Base-by-base conservation (phyloP, 1,284 basidiomycete genomes). In the Wallemia hederae region DNA sequence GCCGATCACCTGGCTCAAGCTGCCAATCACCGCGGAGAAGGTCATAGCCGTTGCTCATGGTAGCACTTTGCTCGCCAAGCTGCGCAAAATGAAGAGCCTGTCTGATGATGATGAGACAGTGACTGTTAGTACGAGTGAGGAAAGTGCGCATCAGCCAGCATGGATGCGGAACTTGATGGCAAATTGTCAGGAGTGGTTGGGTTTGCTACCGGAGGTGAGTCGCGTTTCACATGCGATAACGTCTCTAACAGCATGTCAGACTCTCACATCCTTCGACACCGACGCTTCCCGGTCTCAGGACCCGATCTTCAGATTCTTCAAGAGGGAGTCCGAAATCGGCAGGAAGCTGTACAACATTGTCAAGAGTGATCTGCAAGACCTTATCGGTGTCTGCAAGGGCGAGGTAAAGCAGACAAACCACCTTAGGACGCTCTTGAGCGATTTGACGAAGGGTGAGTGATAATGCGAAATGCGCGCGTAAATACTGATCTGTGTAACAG, bases 381-480 rank as follows among this genome's bases (percentile, higher is more conserved):
- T 94, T 28, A 77, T 83, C 64, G 79, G 80, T 66, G 86, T 92
- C 56, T 91, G 87, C 71, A 77, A 80, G 64, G 90, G 89, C 61
- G 78, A 78, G 64, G 73, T 88, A 62, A 94, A 92, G 74, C 91
- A 92, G 71, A 94, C 90, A 1, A 96, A 94, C 69, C 87, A 92
- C 67, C 74, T 92, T 27, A 83, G 90, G 39, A 80, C 78, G 1
- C 74, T 94, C 33, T 83, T 92, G 79, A 85, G 84, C 65, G 78
- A 82, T 55, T 72, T 94, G 62, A 90, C 82, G 17, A 91, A 91
- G 75, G 88, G 89, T 82, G 65, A 62, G 71, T 64, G 22, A 0
- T 11, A n/a, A 7, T 22, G n/a, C 11, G 11, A 5, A n/a, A 15
- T 7, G 22, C 19, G 3, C 11, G 11, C 56, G 58, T 15, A 24